phyloP scores from a whole-genome alignment of 73 alveolate species.

The Symbiodinium natans region DNA sequence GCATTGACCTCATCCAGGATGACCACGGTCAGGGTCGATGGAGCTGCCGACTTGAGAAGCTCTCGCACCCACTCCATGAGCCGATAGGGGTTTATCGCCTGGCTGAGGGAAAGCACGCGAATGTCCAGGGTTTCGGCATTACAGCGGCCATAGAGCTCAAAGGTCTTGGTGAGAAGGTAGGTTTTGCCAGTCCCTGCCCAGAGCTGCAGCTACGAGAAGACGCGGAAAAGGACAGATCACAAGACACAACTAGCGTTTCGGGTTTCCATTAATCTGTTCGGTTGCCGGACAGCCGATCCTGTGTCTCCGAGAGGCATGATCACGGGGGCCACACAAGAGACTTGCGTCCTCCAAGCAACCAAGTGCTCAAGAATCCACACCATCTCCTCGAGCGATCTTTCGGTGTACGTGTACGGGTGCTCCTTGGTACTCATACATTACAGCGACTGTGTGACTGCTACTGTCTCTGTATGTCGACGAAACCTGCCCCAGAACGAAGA shows the following conservation, averaged over 20 bases:
- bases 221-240: too few species aligned
- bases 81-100: conserved; percentile 32
- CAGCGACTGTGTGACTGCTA: too few species aligned
- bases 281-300: too few species aligned
- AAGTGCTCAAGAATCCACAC: neutral
- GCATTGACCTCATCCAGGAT: conserved; percentile 34
- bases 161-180: conserved; percentile 13
- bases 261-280: too few species aligned
- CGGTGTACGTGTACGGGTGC: conserved; percentile 1
- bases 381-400: neutral
- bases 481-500: too few species aligned
- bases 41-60: neutral
- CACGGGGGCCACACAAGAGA: neutral
- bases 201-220: too few species aligned
- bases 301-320: neutral
- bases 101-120: conserved; percentile 14
- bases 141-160: conserved; percentile 29
- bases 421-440: neutral
- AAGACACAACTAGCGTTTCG: too few species aligned
- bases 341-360: neutral
- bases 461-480: too few species aligned
- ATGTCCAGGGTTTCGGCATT: neutral
- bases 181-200: conserved; percentile 33
- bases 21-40: conserved; percentile 8
- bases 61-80: conserved; percentile 34